Base-by-base conservation (phyloP, 768 basidiomycete species). In the Dentipellis fragilis region DNA sequence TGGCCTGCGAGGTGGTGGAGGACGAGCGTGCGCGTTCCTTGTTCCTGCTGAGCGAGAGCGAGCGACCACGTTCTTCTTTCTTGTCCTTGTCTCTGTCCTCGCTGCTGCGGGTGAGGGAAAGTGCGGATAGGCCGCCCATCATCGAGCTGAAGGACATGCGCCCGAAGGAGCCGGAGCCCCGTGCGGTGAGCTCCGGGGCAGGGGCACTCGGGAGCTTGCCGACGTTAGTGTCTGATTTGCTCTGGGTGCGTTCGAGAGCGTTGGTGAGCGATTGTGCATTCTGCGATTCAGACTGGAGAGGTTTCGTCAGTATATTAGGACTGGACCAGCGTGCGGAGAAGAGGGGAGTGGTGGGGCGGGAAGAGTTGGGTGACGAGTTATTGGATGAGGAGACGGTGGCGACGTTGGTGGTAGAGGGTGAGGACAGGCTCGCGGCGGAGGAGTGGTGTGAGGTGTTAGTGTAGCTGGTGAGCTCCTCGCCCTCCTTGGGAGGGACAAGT, bases 51-150 rank as follows among this genome's bases (percentile, higher is more conserved):
- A 72, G 72, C 57, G 72, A 71, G 60, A 77, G 71, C 35, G 76
- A 68, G 46, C 81, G 78, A 0, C 86, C 85, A 39, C 84, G 79
- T 46, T 79, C 78, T 53, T 70, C 72, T 36, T 67, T 67, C 47
- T 54, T 19, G 35, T 72, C 68, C 53, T 70, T 72, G 40, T 67
- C 68, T 45, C 48, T 19, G 35, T 72, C 68, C 7, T 62, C 54
- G 39, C 56, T 59, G 40, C 73, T 76, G 52, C 85, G 79, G 2
- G 81, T 71, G 56, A 89, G 75, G 1, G 83, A 77, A 3, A 89
- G 76, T 8, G 79, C 76, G 37, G 85, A 82, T 35, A 87, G 73
- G 1, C 82, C 81, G 38, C 81, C 82, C 71, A 89, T 84, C 82
- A 89, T 83, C 35, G 73, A 75, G 59, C 78, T 81, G 56, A 90